Conservation (phyloP, 768 basidiomycete genomes). For the Suillus ampliporus region DNA sequence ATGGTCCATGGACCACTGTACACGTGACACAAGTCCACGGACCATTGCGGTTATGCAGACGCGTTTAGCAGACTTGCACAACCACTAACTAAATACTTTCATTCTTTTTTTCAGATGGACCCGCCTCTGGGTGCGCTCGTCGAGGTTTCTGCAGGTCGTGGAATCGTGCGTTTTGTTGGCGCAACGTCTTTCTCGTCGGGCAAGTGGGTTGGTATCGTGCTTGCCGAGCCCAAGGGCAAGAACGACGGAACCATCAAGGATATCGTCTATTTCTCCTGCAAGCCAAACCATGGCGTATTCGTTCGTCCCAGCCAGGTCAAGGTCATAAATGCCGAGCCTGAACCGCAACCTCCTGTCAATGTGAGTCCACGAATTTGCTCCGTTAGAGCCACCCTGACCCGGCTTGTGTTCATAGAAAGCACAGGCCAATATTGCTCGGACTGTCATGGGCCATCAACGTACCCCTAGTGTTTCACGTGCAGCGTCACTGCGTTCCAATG, state of each 20-base stretch:
- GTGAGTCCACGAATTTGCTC: constrained; percentile 20
- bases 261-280: constrained; percentile 81
- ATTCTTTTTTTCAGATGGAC: constrained; percentile 32
- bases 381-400: background rate
- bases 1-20: background rate
- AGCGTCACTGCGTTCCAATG: constrained; percentile 49
- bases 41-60: background rate
- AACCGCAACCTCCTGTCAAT: constrained; percentile 25
- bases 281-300: constrained; percentile 82
- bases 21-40: background rate
- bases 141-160: constrained; percentile 78
- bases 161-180: constrained; percentile 87
- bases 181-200: constrained; percentile 83
- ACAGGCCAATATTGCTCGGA: constrained; percentile 30
- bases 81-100: background rate
- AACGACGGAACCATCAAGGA: constrained; percentile 92
- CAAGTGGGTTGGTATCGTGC: constrained; percentile 95
- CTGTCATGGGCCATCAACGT: constrained; percentile 60
- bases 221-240: constrained; percentile 86
- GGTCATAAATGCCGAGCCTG: constrained; percentile 47
- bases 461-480: constrained; percentile 56
- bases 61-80: constrained; percentile 1
- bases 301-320: constrained; percentile 87
- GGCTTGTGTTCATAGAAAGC: constrained; percentile 28
- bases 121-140: constrained; percentile 76